Conservation (phyloP, 2,329 filamentous ascomycete genomes). For the Fusarium pseudonygamai region DNA sequence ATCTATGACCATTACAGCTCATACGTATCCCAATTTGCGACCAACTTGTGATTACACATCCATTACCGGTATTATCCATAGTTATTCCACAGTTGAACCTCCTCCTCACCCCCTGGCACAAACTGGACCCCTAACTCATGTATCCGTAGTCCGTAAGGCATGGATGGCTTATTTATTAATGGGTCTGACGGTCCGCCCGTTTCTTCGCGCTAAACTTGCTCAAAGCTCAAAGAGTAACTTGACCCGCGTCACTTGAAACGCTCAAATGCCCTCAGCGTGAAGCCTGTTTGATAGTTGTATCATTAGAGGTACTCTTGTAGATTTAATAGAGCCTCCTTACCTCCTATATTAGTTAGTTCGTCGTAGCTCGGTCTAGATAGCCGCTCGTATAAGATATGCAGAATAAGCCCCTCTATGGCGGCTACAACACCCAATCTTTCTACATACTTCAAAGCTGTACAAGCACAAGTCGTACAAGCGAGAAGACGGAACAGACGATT, state of each 20-base stretch:
- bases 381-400: background rate
- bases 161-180: conserved; percentile 14
- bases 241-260: conserved; percentile 34
- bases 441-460: background rate
- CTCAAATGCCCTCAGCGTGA: background rate
- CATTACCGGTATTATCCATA: background rate
- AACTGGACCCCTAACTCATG: conserved; percentile 33
- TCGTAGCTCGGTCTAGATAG: background rate
- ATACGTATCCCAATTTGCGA: background rate
- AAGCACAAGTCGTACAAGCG: background rate
- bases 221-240: conserved; percentile 24
- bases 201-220: conserved; percentile 35
- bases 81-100: background rate
- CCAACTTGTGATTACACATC: background rate
- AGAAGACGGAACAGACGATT: background rate
- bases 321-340: background rate
- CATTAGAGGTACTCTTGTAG: background rate
- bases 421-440: conserved; percentile 7
- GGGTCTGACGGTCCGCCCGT: conserved; percentile 21
- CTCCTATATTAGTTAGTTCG: background rate
- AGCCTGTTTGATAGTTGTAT: background rate
- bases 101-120: conserved; percentile 10
- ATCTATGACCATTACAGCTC: background rate
- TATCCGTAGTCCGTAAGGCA: background rate
- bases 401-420: conserved; percentile 9